Evolutionary conservation across 2,329 filamentous ascomycete species (phyloP).

Genomic region (Diaporthe sp.): DNA sequence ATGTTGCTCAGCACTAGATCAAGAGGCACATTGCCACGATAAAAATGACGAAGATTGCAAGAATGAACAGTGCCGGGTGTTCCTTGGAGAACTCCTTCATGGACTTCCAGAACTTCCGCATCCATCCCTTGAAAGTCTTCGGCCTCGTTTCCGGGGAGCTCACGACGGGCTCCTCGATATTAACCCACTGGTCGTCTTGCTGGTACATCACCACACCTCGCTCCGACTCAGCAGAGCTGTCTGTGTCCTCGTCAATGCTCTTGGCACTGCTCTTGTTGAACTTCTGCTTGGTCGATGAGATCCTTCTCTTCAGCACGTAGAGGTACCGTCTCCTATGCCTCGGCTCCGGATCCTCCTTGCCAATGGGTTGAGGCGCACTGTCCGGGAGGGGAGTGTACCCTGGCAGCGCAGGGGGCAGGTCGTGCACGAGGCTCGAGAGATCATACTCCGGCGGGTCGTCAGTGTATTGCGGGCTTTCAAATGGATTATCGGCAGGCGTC

Average conservation of each 20-base stretch:
- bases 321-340: conserved; percentile 19
- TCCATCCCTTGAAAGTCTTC: conserved; percentile 8
- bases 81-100: conserved; percentile 12
- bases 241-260: not conserved
- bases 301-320: conserved; percentile 24
- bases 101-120: conserved; percentile 6
- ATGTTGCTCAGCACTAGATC: conserved; percentile 21
- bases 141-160: not conserved
- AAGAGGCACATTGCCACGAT: conserved; percentile 24
- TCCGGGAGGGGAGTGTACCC: conserved; percentile 16
- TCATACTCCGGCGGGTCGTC: conserved; percentile 12
- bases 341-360: conserved; percentile 9
- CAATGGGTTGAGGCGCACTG: not conserved
- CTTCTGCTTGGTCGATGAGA: conserved; percentile 11
- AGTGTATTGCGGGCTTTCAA: not conserved
- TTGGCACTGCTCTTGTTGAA: conserved; percentile 18
- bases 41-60: conserved; percentile 22
- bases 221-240: conserved; percentile 14
- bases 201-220: conserved; percentile 24
- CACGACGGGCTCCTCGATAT: not conserved
- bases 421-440: not conserved
- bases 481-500: not conserved
- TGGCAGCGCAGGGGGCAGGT: conserved; percentile 1
- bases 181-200: conserved; percentile 21
- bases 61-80: conserved; percentile 25